A percentile compares a stretch with the other conserved stretches of the same genome.
Evolutionary conservation across 306 rosid genomes (phyloP).

Genomic region (Acacia crassicarpa): DNA sequence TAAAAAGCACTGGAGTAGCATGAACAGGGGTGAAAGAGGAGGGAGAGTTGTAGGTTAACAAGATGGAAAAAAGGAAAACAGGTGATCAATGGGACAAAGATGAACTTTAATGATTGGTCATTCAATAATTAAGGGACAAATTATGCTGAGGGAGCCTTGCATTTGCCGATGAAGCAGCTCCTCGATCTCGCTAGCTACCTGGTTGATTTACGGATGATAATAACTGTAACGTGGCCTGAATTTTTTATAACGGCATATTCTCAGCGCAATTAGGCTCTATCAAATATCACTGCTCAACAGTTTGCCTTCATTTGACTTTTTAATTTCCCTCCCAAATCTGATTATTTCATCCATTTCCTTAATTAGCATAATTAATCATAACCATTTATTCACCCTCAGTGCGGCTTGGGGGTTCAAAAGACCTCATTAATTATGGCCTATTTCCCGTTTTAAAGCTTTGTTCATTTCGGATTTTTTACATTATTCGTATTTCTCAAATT

Average conservation of each 20-base stretch:
- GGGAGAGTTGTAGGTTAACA: background rate
- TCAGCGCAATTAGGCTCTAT: background rate
- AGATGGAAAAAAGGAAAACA: background rate
- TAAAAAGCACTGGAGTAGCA: no score
- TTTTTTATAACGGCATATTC: conserved; percentile 21
- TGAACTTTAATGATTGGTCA: conserved; percentile 34
- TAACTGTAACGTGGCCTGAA: conserved; percentile 3
- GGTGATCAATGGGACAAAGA: conserved; percentile 23
- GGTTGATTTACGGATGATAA: background rate
- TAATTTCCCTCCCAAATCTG: background rate
- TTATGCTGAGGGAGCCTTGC: background rate
- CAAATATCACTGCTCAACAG: background rate
- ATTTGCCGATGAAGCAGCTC: background rate
- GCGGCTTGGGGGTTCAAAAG: background rate
- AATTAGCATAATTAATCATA: background rate
- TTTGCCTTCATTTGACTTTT: background rate
- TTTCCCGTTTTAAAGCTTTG: background rate
- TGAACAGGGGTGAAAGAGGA: background rate
- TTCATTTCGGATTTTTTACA: background rate
- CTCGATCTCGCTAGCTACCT: background rate
- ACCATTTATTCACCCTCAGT: background rate
- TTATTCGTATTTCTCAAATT: background rate
- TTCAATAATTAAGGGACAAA: background rate
- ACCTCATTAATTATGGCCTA: background rate
- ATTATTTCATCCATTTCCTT: background rate